A percentile compares a stretch with the other conserved stretches of the same genome.
Evolutionary conservation across 2,329 filamentous ascomycete genomes (phyloP).

Genomic region (Clarireedia paspali): DNA sequence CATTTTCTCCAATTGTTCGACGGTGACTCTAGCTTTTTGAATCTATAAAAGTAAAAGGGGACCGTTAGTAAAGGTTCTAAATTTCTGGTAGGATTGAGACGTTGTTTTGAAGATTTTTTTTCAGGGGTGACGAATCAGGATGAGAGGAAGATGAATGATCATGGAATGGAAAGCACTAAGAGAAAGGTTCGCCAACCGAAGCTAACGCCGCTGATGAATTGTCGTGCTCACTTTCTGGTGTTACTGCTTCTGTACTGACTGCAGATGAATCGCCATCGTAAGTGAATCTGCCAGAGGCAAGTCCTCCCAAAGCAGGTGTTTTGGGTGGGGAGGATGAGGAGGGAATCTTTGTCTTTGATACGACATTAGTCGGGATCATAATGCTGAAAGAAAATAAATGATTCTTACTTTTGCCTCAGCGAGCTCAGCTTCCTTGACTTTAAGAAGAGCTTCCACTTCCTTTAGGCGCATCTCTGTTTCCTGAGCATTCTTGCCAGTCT

Average conservation of each 20-base stretch:
- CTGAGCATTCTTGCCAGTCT: slow-evolving; percentile 35
- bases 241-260: slow-evolving; percentile 21
- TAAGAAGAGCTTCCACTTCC: slow-evolving; percentile 30
- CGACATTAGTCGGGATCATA: slow-evolving; percentile 5
- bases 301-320: slow-evolving; percentile 33
- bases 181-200: slow-evolving; percentile 46
- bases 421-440: slow-evolving; percentile 55
- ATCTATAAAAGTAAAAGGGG: slow-evolving; percentile 22
- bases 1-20: slow-evolving; percentile 38
- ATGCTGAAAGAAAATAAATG: background rate
- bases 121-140: background rate
- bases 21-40: slow-evolving; percentile 27
- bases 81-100: background rate
- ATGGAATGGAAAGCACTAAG: slow-evolving; percentile 19
- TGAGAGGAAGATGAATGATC: background rate
- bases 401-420: slow-evolving; percentile 48
- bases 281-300: slow-evolving; percentile 48
- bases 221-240: slow-evolving; percentile 54
- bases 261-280: slow-evolving; percentile 29
- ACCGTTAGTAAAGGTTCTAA: slow-evolving; percentile 13
- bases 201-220: slow-evolving; percentile 58
- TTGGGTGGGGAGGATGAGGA: slow-evolving; percentile 32
- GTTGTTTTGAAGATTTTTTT: no score
- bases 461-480: slow-evolving; percentile 36
- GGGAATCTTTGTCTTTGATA: slow-evolving; percentile 18